A percentile compares a stretch with the other conserved stretches of the same genome.
These are phyloP conservation scores for Myxozyma kluyveri DNA, from an alignment of 805 yeast genomes.

Conservation along the genomic window DNA sequence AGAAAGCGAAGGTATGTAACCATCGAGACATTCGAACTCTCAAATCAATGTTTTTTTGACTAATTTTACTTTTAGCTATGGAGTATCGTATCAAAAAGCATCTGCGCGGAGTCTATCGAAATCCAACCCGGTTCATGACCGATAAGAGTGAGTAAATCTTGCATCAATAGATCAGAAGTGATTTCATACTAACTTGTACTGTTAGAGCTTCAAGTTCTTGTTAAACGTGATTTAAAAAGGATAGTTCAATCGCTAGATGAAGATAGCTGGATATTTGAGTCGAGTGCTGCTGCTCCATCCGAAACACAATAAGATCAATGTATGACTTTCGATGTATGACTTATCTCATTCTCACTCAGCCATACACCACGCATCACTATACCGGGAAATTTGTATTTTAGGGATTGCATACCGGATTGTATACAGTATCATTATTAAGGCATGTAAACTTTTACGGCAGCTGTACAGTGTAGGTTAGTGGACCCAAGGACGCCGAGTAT, in stretches of 20 bases:
- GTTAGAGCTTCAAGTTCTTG: slow-evolving; percentile 18
- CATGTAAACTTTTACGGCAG: no score
- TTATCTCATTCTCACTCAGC: no score
- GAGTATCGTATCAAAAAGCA: slow-evolving; percentile 15
- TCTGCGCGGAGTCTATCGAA: slow-evolving; percentile 9
- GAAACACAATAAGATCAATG: no score
- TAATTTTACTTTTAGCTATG: slow-evolving; percentile 3
- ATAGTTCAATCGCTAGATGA: slow-evolving; percentile 18
- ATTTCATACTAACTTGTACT: slow-evolving; percentile 1
- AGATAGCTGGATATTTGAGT: slow-evolving; percentile 27
- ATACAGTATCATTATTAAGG: no score
- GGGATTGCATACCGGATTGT: no score
- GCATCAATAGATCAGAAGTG: not conserved
- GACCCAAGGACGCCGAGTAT: no score
- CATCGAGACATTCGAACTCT: not conserved
- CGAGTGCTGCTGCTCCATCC: no score
- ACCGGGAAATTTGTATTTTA: no score
- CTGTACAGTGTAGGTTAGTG: no score
- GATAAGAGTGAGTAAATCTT: slow-evolving; percentile 7
- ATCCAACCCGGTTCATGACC: slow-evolving; percentile 3
- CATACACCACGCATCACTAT: no score
- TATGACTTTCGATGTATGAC: no score
- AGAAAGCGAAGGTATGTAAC: slow-evolving; percentile 20
- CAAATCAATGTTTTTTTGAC: not conserved
- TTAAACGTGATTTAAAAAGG: slow-evolving; percentile 18